Conservation (phyloP, 2,329 filamentous ascomycete species). For the Colletotrichum shisoi region DNA sequence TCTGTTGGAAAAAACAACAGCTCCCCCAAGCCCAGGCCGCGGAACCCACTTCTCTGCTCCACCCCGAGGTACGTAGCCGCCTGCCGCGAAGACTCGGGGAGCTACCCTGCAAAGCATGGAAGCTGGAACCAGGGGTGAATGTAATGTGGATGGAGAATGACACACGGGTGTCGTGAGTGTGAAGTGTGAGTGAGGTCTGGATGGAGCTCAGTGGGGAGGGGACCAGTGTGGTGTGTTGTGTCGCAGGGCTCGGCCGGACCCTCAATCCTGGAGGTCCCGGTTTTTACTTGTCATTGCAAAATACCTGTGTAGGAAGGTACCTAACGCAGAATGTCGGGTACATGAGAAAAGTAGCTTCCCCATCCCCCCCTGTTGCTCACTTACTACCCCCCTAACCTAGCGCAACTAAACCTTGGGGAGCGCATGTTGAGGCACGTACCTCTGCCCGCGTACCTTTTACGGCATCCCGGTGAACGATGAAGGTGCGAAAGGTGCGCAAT, state of each 20-base stretch:
- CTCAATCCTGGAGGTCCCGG: constrained; percentile 20
- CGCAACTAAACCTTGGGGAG: constrained; percentile 24
- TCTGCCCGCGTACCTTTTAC: constrained; percentile 34
- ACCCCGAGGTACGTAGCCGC: constrained; percentile 37
- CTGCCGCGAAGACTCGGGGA: constrained; percentile 29
- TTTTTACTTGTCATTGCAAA: constrained; percentile 10
- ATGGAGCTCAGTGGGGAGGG: constrained; percentile 17
- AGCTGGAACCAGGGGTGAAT: constrained; percentile 27
- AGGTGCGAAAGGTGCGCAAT: constrained; percentile 36
- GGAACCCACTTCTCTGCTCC: constrained; percentile 15
- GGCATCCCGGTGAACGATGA: constrained; percentile 30
- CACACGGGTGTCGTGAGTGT: constrained; percentile 21
- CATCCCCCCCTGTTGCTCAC: background rate
- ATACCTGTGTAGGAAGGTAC: constrained; percentile 5
- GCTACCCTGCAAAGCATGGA: constrained; percentile 28
- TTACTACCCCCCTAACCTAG: background rate
- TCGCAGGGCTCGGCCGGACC: constrained; percentile 30
- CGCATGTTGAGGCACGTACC: constrained; percentile 23
- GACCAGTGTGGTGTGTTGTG: constrained; percentile 11
- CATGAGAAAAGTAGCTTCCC: background rate
- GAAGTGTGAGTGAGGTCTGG: constrained; percentile 21
- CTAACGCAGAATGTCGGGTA: background rate
- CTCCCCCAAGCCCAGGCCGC: background rate
- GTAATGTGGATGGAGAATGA: constrained; percentile 1
- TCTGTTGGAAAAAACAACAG: background rate